These are phyloP conservation scores for Solanum chiquidenum DNA, from an alignment of 257 asterid species.

Conservation along the genomic window DNA sequence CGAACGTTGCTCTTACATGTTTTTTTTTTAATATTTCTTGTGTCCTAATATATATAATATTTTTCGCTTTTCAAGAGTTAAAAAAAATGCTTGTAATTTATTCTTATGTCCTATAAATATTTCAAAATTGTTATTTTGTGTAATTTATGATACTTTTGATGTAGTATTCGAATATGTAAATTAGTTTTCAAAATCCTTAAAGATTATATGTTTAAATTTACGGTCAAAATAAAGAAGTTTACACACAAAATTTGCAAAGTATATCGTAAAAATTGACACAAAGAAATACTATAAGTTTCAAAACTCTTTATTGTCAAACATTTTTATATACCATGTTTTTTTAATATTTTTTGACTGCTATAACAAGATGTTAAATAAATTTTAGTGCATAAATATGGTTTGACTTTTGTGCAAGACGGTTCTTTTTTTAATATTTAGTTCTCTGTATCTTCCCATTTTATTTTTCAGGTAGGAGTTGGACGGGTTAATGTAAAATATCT, in stretches of 20 bases:
- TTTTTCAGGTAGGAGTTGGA: neutral
- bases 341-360: neutral
- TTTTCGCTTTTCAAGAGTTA: neutral
- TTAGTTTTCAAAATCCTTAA: neutral
- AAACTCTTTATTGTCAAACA: neutral
- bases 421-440: neutral
- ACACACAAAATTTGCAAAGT: no score
- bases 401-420: neutral
- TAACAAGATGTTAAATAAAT: neutral
- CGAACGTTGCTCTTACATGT: neutral
- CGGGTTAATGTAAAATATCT: neutral
- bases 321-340: neutral
- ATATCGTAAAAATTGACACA: neutral
- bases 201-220: neutral
- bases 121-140: neutral
- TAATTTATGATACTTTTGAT: neutral
- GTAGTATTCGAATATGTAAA: neutral
- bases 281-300: neutral
- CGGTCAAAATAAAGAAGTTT: neutral
- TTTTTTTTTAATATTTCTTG: fast-evolving
- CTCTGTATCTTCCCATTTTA: neutral
- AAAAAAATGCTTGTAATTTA: neutral
- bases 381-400: neutral
- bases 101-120: neutral
- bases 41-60: neutral